A percentile compares a stretch with the other conserved stretches of the same genome.
These are phyloP conservation scores for Candida arabinofermentans DNA, from an alignment of 805 yeast genomes.

Conservation along the genomic window DNA sequence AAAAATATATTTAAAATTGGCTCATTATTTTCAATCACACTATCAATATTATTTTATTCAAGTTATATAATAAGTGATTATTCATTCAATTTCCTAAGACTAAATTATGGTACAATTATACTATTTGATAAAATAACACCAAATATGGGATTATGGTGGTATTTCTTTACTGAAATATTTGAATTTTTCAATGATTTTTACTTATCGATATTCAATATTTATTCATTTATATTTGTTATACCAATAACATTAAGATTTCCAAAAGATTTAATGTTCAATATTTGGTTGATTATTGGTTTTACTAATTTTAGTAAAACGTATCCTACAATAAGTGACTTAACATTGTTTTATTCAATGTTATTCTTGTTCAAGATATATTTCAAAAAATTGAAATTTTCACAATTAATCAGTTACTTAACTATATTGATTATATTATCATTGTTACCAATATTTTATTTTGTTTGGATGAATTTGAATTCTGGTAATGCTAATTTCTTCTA, in stretches of 20 bases:
- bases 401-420: slow-evolving; percentile 24
- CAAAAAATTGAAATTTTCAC: slow-evolving; percentile 25
- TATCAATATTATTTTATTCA: slow-evolving; percentile 28
- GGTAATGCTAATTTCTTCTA: slow-evolving; percentile 97
- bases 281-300: slow-evolving; percentile 37
- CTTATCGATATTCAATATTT: slow-evolving; percentile 77
- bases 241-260: slow-evolving; percentile 72
- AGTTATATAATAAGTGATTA: slow-evolving; percentile 38
- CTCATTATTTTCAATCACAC: slow-evolving; percentile 23
- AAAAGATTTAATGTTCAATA: slow-evolving; percentile 30
- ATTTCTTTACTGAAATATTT: slow-evolving; percentile 92
- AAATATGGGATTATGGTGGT: slow-evolving; percentile 98
- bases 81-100: slow-evolving; percentile 43
- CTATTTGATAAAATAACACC: slow-evolving; percentile 73
- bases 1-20: slow-evolving; percentile 24
- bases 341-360: slow-evolving; percentile 30
- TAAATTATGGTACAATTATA: slow-evolving; percentile 56
- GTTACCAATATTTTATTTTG: slow-evolving; percentile 85
- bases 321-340: slow-evolving; percentile 80
- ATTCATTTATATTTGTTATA: slow-evolving; percentile 56
- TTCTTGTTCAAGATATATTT: slow-evolving; percentile 27
- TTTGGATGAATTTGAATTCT: slow-evolving; percentile 92
- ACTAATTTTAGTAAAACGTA: slow-evolving; percentile 73
- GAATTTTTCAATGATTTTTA: slow-evolving; percentile 83
- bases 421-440: slow-evolving; percentile 43